Evolutionary conservation across 1,139 yeast species (phyloP).

Genomic region (Debaryomyces psychrophilus): DNA sequence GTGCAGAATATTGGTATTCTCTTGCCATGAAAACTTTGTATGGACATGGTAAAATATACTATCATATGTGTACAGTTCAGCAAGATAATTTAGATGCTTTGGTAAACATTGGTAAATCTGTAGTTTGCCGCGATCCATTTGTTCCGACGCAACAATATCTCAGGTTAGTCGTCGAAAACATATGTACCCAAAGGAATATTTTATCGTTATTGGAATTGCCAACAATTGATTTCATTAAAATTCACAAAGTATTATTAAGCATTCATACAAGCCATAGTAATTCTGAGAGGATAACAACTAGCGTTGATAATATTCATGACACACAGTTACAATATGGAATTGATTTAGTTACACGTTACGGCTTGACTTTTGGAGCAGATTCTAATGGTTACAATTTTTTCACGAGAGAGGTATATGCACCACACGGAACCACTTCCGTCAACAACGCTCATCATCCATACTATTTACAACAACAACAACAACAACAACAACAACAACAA

Average conservation of each 20-base stretch:
- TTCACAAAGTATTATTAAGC: constrained; percentile 60
- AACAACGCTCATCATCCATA: constrained; percentile 38
- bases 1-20: constrained; percentile 79
- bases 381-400: constrained; percentile 69
- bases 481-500: constrained; percentile 14
- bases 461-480: constrained; percentile 30
- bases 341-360: constrained; percentile 67
- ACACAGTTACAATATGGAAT: constrained; percentile 56
- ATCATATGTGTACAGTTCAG: constrained; percentile 83
- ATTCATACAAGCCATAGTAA: constrained; percentile 50
- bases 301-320: constrained; percentile 39
- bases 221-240: constrained; percentile 66
- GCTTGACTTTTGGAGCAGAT: constrained; percentile 71
- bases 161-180: constrained; percentile 75
- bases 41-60: constrained; percentile 80
- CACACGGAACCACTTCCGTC: constrained; percentile 32
- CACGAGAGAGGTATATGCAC: constrained; percentile 50
- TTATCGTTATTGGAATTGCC: constrained; percentile 60
- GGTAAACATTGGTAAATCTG: constrained; percentile 76
- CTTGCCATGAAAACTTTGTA: constrained; percentile 69
- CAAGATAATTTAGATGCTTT: constrained; percentile 79
- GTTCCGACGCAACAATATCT: constrained; percentile 80
- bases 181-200: constrained; percentile 71
- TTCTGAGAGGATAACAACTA: constrained; percentile 14
- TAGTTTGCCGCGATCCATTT: constrained; percentile 77